A percentile compares a stretch with the other conserved stretches of the same genome.
phyloP scores from a whole-genome alignment of 371 early-diverging fungal genomes.

The Mucor lusitanicus region DNA sequence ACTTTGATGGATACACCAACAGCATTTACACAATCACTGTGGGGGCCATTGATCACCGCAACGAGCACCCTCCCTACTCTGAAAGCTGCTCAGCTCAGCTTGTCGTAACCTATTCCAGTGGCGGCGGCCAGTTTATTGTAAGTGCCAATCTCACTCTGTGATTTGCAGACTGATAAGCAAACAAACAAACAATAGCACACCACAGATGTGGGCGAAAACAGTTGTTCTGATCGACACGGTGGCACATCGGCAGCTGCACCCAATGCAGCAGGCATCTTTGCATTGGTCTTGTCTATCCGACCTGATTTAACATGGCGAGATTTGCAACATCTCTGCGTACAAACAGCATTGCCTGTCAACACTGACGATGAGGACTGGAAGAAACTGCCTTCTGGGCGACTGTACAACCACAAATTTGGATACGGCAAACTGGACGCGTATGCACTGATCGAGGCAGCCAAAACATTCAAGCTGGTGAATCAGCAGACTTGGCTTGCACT shows the following conservation, averaged over 20 bases:
- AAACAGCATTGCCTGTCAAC: conserved; percentile 78
- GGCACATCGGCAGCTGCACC: conserved; percentile 99
- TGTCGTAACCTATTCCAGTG: conserved; percentile 88
- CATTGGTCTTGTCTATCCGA: conserved; percentile 82
- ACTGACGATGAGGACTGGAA: conserved; percentile 66
- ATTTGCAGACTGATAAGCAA: not conserved
- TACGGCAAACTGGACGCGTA: conserved; percentile 91
- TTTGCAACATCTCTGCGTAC: conserved; percentile 81
- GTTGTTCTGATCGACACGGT: conserved; percentile 81
- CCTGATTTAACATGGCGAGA: conserved; percentile 96
- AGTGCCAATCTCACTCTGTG: conserved; percentile 19
- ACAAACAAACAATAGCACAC: conserved; percentile 64
- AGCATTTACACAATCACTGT: conserved; percentile 94
- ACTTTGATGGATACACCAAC: conserved; percentile 97
- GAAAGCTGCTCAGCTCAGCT: conserved; percentile 91
- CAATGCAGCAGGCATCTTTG: conserved; percentile 90
- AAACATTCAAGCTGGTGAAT: conserved; percentile 62
- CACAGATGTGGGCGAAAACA: conserved; percentile 72
- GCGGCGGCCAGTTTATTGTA: conserved; percentile 74
- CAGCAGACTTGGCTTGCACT: conserved; percentile 63
- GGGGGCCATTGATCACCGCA: conserved; percentile 80
- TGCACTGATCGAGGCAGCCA: conserved; percentile 79
- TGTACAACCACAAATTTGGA: conserved; percentile 88
- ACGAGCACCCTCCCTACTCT: conserved; percentile 84
- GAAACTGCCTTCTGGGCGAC: conserved; percentile 60